Percentiles rank a stretch among this genome's conserved stretches.
phyloP scores from a whole-genome alignment of 805 yeast species.

The Yarrowia osloensis region DNA sequence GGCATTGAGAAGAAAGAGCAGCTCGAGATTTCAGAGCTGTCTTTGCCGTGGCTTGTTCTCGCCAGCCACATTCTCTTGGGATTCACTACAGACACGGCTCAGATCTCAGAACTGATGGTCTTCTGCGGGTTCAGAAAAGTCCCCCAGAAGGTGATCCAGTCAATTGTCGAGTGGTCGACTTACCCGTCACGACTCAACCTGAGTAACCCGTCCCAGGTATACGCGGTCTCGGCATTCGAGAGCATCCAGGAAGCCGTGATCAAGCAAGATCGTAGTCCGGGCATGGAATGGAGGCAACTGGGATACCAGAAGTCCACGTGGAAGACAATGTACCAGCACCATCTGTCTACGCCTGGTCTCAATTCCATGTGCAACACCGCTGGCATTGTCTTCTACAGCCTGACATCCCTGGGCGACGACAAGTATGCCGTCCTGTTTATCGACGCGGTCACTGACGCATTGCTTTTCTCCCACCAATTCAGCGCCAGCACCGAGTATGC shows the following conservation, averaged over 20 bases:
- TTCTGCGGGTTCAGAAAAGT: background rate
- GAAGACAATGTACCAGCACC: background rate
- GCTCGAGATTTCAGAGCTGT: background rate
- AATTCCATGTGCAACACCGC: background rate
- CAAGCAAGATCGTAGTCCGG: background rate
- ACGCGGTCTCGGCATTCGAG: background rate
- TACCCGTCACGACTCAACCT: background rate
- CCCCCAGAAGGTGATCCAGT: background rate
- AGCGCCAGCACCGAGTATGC: background rate
- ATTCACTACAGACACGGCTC: background rate
- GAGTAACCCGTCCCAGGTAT: background rate
- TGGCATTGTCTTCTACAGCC: background rate
- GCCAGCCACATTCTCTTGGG: background rate
- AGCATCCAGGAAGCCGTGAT: background rate
- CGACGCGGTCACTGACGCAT: background rate
- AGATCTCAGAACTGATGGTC: background rate
- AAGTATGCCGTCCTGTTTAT: background rate
- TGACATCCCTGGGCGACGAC: background rate
- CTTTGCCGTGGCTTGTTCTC: conserved; percentile 1
- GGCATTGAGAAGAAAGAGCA: background rate
- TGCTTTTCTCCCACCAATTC: background rate
- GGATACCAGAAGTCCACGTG: background rate
- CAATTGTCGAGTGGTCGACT: conserved; percentile 12
- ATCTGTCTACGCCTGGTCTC: background rate
- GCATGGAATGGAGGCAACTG: background rate